phyloP scores from a whole-genome alignment of 2,329 filamentous ascomycete genomes.

The Huntiella bhutanensis region DNA sequence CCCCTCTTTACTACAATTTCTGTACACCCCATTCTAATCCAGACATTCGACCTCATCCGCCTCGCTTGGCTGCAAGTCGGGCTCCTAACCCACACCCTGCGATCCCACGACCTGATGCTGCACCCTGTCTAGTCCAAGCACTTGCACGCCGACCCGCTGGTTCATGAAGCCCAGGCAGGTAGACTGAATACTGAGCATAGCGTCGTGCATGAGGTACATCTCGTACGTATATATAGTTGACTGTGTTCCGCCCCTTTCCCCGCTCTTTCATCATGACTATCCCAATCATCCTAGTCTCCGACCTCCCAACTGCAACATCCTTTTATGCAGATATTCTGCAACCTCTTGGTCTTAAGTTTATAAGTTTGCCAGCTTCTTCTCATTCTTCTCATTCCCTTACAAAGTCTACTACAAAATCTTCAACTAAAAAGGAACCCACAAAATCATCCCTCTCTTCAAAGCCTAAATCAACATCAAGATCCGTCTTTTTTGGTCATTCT shows the following conservation, averaged over 20 bases:
- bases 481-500: conserved; percentile 4
- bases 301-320: conserved; percentile 60
- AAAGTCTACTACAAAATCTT: too few species aligned
- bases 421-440: neutral
- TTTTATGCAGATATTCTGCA: conserved; percentile 69
- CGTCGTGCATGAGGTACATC: neutral
- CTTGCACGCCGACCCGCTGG: too few species aligned
- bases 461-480: neutral
- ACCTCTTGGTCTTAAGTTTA: conserved; percentile 54
- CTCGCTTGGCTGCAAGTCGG: neutral
- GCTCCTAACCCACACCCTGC: neutral
- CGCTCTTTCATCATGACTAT: conserved; percentile 20
- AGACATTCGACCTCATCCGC: neutral
- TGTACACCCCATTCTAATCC: neutral
- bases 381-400: neutral
- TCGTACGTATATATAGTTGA: conserved; percentile 2
- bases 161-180: too few species aligned
- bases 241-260: neutral
- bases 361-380: conserved; percentile 12
- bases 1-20: neutral
- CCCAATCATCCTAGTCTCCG: conserved; percentile 45
- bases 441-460: neutral
- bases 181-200: too few species aligned
- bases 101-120: neutral
- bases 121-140: neutral